phyloP scores from a whole-genome alignment of 73 alveolate genomes.

The Paramecium sexaurelia region DNA sequence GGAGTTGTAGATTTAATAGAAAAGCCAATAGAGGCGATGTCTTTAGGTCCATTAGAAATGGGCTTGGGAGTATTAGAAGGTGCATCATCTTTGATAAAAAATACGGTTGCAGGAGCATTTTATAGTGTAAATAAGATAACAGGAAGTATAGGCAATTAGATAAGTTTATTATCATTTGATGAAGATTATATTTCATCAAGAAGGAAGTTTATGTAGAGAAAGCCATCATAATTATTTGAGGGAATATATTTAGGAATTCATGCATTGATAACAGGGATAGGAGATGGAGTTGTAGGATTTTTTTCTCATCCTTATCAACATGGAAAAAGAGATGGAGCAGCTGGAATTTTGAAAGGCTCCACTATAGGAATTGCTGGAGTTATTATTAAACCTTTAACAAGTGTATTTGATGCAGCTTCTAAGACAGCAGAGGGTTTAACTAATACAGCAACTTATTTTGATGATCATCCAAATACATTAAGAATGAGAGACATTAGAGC shows the following conservation, averaged over 20 bases:
- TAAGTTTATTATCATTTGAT: conserved; percentile 84
- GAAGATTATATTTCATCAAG: conserved; percentile 87
- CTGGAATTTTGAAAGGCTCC: conserved; percentile 83
- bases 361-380: conserved; percentile 87
- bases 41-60: conserved; percentile 91
- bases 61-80: conserved; percentile 93
- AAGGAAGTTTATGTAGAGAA: conserved; percentile 65
- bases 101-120: conserved; percentile 95
- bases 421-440: conserved; percentile 99
- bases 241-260: conserved; percentile 57
- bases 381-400: conserved; percentile 85
- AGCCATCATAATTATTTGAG: conserved; percentile 52
- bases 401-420: conserved; percentile 91
- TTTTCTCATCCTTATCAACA: conserved; percentile 82
- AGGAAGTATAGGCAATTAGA: conserved; percentile 88
- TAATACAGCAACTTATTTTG: conserved; percentile 87
- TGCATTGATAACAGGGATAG: conserved; percentile 19
- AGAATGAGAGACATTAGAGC: conserved; percentile 95
- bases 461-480: conserved; percentile 81
- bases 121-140: conserved; percentile 91
- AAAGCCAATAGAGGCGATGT: conserved; percentile 96
- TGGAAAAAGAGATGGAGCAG: conserved; percentile 75
- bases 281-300: conserved; percentile 76
- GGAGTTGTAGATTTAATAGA: conserved; percentile 95
- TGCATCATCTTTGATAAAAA: conserved; percentile 87